Evolutionary conservation across 495 filamentous ascomycete species (phyloP).

Genomic region (Collariella sp.): DNA sequence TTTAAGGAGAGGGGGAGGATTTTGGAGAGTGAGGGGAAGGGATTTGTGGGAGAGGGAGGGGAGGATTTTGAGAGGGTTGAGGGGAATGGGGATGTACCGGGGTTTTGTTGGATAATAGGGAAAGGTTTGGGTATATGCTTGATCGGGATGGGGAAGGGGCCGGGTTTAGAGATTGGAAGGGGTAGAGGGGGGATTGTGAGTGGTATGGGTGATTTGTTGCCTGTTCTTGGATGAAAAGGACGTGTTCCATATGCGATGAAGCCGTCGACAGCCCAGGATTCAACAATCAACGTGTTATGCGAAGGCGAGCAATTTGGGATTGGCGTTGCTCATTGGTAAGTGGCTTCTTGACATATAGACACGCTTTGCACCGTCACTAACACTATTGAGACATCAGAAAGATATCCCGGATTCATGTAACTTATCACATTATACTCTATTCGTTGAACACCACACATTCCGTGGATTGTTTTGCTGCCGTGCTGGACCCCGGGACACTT

Average conservation of each 20-base stretch:
- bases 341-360: too few species aligned
- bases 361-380: too few species aligned
- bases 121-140: slow-evolving; percentile 33
- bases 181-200: not conserved
- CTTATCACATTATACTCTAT: too few species aligned
- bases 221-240: not conserved
- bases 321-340: too few species aligned
- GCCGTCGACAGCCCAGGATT: not conserved
- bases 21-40: slow-evolving; percentile 40
- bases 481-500: too few species aligned
- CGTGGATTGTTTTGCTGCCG: too few species aligned
- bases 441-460: too few species aligned
- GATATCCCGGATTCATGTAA: too few species aligned
- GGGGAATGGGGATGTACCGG: slow-evolving; percentile 37
- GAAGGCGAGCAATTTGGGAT: not conserved
- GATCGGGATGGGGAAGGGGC: slow-evolving; percentile 31
- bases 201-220: not conserved
- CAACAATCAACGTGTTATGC: not conserved
- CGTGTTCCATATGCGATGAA: too few species aligned
- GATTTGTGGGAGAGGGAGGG: slow-evolving; percentile 44
- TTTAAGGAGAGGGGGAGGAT: slow-evolving; percentile 36
- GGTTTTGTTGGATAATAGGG: slow-evolving; percentile 28
- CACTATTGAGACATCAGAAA: too few species aligned
- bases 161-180: slow-evolving; percentile 34
- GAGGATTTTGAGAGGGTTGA: slow-evolving; percentile 42